phyloP scores from a whole-genome alignment of 345 rosid genomes.

The Luvunga scandens region DNA sequence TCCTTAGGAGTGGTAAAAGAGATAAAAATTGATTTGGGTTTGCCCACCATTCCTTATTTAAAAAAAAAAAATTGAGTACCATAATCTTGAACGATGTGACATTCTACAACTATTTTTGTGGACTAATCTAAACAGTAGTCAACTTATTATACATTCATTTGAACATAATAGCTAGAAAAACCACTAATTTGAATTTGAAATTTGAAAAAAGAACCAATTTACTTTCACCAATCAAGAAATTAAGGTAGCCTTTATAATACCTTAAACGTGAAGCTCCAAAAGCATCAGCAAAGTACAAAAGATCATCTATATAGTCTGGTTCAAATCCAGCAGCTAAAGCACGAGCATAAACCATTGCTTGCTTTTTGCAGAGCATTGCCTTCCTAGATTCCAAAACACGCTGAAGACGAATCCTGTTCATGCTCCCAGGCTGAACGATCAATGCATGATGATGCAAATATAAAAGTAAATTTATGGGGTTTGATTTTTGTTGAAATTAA shows the following conservation, averaged over 20 bases:
- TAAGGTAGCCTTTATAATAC: constrained; percentile 23
- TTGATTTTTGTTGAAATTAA: no score
- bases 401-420: constrained; percentile 80
- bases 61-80: not conserved
- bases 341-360: constrained; percentile 97
- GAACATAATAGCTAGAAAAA: not conserved
- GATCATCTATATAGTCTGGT: constrained; percentile 57
- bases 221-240: not conserved
- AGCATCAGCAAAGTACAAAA: constrained; percentile 77
- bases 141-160: not conserved
- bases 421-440: constrained; percentile 23
- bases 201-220: not conserved
- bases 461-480: not conserved
- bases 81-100: not conserved
- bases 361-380: constrained; percentile 80
- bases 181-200: not conserved
- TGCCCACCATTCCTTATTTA: no score
- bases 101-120: not conserved
- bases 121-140: not conserved
- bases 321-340: constrained; percentile 92
- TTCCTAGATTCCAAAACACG: constrained; percentile 78
- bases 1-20: no score
- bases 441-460: constrained; percentile 8
- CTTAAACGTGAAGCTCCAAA: constrained; percentile 94
- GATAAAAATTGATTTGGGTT: no score